Conservation (phyloP, 2,329 filamentous ascomycete species). For the Capronia epimyces region DNA sequence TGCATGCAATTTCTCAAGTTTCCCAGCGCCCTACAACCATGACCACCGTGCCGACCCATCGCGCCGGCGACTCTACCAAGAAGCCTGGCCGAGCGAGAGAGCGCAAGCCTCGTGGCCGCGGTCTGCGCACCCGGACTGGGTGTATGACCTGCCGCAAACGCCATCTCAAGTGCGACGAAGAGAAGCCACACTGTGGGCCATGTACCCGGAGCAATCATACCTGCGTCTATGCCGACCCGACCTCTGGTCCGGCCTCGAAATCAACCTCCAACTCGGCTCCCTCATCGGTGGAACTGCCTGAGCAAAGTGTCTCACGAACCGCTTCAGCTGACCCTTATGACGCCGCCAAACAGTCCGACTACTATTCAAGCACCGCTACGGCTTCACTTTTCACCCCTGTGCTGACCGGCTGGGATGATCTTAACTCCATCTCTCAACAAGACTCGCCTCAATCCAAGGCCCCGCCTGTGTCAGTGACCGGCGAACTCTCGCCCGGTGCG, state of each 20-base stretch:
- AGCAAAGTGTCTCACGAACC: not conserved
- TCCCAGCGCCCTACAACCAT: not conserved
- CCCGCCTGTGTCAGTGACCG: not conserved
- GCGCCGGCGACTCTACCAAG: not conserved
- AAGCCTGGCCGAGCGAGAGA: not conserved
- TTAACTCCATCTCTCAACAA: not conserved
- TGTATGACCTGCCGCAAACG: constrained; percentile 84
- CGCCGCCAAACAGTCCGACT: not conserved
- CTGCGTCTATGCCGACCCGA: not conserved
- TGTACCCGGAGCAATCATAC: not conserved
- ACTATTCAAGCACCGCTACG: not conserved
- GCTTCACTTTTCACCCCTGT: not conserved
- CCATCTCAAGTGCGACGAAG: constrained; percentile 97
- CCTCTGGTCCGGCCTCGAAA: not conserved
- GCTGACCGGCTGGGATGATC: not conserved
- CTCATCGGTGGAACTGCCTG: not conserved
- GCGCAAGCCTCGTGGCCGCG: constrained; percentile 2
- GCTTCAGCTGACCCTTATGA: not conserved
- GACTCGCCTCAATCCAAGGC: not conserved
- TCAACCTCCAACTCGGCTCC: not conserved
- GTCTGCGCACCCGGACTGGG: constrained; percentile 74
- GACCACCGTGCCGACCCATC: not conserved
- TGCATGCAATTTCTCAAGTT: not conserved
- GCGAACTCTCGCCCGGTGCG: not conserved
- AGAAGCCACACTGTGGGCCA: constrained; percentile 74